Percentiles rank a stretch among this genome's conserved stretches.
phyloP scores from a whole-genome alignment of 1,139 yeast species.

The Magnusiomyces suaveolens region DNA sequence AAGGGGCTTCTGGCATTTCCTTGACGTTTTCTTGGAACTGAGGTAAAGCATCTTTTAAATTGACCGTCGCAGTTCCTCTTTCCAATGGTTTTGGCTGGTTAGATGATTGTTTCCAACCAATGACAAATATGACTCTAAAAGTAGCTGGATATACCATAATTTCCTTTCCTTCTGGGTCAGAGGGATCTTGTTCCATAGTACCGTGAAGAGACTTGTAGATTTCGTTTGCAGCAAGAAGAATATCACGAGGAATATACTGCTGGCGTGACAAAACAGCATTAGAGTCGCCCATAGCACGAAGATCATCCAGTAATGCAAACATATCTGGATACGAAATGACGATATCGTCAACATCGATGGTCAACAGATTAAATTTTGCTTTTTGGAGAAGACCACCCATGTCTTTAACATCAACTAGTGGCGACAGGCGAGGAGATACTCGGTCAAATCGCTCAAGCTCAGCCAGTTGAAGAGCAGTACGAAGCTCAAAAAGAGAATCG shows the following conservation, averaged over 20 bases:
- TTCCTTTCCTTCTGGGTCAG: slow-evolving; percentile 10
- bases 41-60: slow-evolving; percentile 50
- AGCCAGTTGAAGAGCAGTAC: slow-evolving; percentile 73
- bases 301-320: slow-evolving; percentile 55
- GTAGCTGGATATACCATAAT: slow-evolving; percentile 46
- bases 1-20: not conserved
- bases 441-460: slow-evolving; percentile 76
- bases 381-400: slow-evolving; percentile 62
- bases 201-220: slow-evolving; percentile 69
- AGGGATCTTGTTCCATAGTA: slow-evolving; percentile 26
- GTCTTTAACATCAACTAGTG: slow-evolving; percentile 70
- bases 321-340: slow-evolving; percentile 76
- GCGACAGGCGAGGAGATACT: slow-evolving; percentile 70
- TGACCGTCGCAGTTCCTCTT: slow-evolving; percentile 62
- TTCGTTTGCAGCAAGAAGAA: slow-evolving; percentile 64
- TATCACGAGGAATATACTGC: slow-evolving; percentile 49
- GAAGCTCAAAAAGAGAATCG: slow-evolving; percentile 69
- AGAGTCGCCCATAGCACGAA: slow-evolving; percentile 79
- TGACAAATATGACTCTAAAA: slow-evolving; percentile 67
- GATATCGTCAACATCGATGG: slow-evolving; percentile 78
- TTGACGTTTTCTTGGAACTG: slow-evolving; percentile 3
- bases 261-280: slow-evolving; percentile 58
- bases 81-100: slow-evolving; percentile 62
- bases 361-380: slow-evolving; percentile 70
- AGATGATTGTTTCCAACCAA: slow-evolving; percentile 77